Evolutionary conservation across 2,329 filamentous ascomycete genomes (phyloP), one percentile per base, ranked within the genome.

Genomic region (Rhynchosporium graminicola): DNA sequence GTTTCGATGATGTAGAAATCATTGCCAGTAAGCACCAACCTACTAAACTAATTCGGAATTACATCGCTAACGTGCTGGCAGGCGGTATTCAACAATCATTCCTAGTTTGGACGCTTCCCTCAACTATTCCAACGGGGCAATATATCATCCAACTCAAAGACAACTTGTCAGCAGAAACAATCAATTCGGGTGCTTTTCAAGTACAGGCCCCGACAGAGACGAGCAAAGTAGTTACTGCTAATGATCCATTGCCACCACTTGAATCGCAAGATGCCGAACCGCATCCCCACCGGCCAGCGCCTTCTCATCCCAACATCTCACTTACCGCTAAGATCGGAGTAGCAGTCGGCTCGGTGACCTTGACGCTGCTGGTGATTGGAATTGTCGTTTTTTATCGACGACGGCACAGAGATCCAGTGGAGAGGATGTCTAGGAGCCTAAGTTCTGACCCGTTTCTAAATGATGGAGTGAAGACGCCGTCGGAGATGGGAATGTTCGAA

Each of bases 111-210:
- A 47, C 57, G 15, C 62, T 58, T 9, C 48, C 48, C 10, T 29
- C 57, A 26, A 60, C 36, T 12, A 54, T 43, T 6, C 29, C 8
- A 8, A 13, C 57, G 9, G 58, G 3, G 8, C 31, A 60, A 12
- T 60, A 63, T 28, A 26, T 52, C 31, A 28, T 63, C 7, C 47
- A 33, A 29, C 62, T 63, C 47, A 50, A 54, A 13, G 62, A 59
- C 38, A 33, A 52, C 33, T 15, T 46, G 12, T 57, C 57, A 10
- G 45, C 38, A 5, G 47, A 20, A 20, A 47, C 40, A n/a, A 54
- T 46, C 4, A 50, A 54, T 28, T 57, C 57, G 3, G 51, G 45
- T 31, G n/a, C 60, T 20, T 63, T 63, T 36, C 40, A 29, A 29
- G 38, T 63, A 8, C 57, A 51, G 8, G 46, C 55, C 15, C 36